Base-by-base conservation (phyloP, 2,329 filamentous ascomycete species). In the Stemphylium beticola region DNA sequence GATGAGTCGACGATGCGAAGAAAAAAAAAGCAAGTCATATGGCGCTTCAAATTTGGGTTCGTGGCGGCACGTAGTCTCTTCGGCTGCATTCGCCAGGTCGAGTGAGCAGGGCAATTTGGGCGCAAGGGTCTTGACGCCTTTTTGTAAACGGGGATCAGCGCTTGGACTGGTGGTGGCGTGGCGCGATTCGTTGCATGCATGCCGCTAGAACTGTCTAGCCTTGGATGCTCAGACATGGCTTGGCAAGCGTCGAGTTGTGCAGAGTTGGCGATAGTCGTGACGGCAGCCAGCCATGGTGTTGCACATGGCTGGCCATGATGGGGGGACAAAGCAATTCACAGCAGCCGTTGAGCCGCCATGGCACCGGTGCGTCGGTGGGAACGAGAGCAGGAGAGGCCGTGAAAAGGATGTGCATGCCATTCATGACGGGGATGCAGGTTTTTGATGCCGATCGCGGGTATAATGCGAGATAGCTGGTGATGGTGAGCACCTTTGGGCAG, bases 131-230 rank as follows among this genome's bases (percentile, higher is more conserved):
- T 49, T 44, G 58, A 58, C 45, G 47, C 29, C 51, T 57, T 56
- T 59, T 59, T 58, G 60, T 58, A 66, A 69, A 69, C 66, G 66
- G 66, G 55, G 58, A 71, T 66, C 65, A 57, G 64, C 65, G 64
- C 55, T 65, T 49, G 62, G 61, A 52, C 63, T 62, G 61, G 47
- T 45, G 40, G 47, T 33, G 37, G 41, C 34, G 41, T 51, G 49
- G 39, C 22, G 58, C 55, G 51, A 68, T 68, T 68, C 51, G 66
- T 59, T 56, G 54, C 18, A 36, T 42, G 58, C 53, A 53, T 26
- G 58, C 57, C 50, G 55, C 64, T 64, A 66, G 56, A 50, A 49
- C 52, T 58, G 59, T 57, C 62, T 65, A 66, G 66, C 61, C 63
- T 48, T 58, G 58, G 48, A 47, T 61, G 63, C 59, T 57, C 54